Percentiles rank a stretch among this genome's conserved stretches.
Conservation (phyloP, 2,329 filamentous ascomycete genomes). For the Dendryphion nanum region DNA sequence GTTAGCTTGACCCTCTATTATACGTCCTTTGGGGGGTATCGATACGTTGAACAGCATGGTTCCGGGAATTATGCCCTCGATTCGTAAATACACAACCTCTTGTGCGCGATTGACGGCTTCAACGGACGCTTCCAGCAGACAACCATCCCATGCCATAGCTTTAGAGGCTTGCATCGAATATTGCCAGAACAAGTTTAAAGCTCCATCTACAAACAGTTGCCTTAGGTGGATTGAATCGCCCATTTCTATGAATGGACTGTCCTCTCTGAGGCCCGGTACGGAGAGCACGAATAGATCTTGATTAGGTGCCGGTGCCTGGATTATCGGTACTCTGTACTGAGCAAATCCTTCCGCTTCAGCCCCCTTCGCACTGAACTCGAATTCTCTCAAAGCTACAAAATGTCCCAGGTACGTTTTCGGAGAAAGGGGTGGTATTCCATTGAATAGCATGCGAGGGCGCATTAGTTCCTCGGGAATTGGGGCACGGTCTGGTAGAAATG, state of each 20-base stretch:
- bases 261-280: slow-evolving; percentile 31
- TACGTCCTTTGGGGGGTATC: slow-evolving; percentile 17
- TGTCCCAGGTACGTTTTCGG: slow-evolving; percentile 15
- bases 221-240: slow-evolving; percentile 33
- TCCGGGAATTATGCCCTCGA: slow-evolving; percentile 10
- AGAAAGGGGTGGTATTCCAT: background rate
- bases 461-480: background rate
- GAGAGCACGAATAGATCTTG: slow-evolving; percentile 14
- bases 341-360: slow-evolving; percentile 17
- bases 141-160: slow-evolving; percentile 14
- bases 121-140: slow-evolving; percentile 20
- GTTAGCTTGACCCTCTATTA: slow-evolving; percentile 8
- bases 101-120: slow-evolving; percentile 19
- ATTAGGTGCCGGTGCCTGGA: background rate
- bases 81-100: slow-evolving; percentile 23
- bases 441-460: background rate
- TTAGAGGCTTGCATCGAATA: slow-evolving; percentile 4
- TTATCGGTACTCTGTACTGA: slow-evolving; percentile 17
- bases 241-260: slow-evolving; percentile 29
- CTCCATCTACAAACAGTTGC: slow-evolving; percentile 20
- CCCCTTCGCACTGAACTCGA: slow-evolving; percentile 17
- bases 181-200: slow-evolving; percentile 9
- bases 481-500: slow-evolving; percentile 4
- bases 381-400: slow-evolving; percentile 11
- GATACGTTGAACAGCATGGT: slow-evolving; percentile 19